Evolutionary conservation across 2,329 filamentous ascomycete genomes (phyloP), one percentile per base, ranked within the genome.

Genomic region (Trichophyton mentagrophytes): DNA sequence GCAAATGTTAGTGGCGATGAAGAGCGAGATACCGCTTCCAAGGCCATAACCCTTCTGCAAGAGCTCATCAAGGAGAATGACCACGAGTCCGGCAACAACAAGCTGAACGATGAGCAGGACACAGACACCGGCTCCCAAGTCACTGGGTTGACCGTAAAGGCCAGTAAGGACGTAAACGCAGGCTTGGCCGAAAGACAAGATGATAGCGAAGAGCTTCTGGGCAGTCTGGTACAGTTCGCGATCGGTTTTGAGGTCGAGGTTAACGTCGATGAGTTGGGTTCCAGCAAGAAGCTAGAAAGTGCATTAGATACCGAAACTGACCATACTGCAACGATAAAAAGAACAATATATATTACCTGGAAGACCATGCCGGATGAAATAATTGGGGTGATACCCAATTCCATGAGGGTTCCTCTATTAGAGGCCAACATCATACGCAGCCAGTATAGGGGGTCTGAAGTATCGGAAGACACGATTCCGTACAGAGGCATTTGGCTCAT

Each of bases 361-460:
- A 99, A 99, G 72, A 99, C 90, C 93, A 99, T 99, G 78, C 93
- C 93, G 42, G 93, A 97, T 63, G 93, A 96, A 79, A 99, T 97
- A 78, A 99, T 99, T 70, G 95, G 95, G 25, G 93, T 96, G 70
- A 97, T 93, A 81, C 91, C 90, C 80, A 96, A 74, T 74, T 96
- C 91, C 91, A 96, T 96, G 75, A 96, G 76, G 27, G 91, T 96
- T 77, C 91, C 91, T 72, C 91, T 86, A 77, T 99, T 99, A 87
- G 90, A 96, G 73, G 93, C 93, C 84, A 97, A 85, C 86, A 99
- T 96, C 92, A 99, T 97, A 78, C 93, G 88, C 73, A 99, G 84
- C 93, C 93, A 99, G 85, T 99, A 99, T 71, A 99, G 83, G 69
- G 93, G 95, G 80, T 99, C 95, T 64, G 93, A 97, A 70, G 90